These are phyloP conservation scores for Ceratocystis lukuohia DNA, from an alignment of 2,329 filamentous ascomycete genomes.

Conservation along the genomic window DNA sequence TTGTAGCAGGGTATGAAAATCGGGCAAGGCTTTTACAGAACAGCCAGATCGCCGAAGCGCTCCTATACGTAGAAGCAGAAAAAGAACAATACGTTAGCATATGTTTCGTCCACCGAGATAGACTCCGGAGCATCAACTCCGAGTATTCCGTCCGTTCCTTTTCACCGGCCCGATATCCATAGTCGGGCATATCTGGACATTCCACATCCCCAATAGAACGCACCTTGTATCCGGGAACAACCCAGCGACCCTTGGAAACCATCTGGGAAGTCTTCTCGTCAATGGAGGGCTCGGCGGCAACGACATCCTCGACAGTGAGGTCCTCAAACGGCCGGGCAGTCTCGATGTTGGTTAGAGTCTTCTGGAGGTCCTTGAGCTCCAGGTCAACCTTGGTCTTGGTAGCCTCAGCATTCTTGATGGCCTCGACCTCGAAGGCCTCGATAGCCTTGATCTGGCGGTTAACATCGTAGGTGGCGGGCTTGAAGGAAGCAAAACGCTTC, in stretches of 20 bases:
- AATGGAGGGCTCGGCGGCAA: constrained; percentile 85
- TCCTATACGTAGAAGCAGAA: constrained; percentile 46
- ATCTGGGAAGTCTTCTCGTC: constrained; percentile 92
- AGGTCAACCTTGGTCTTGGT: constrained; percentile 94
- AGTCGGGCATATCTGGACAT: neutral
- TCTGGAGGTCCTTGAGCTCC: constrained; percentile 85
- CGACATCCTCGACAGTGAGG: constrained; percentile 94
- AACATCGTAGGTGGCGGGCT: constrained; percentile 87
- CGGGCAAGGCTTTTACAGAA: constrained; percentile 54
- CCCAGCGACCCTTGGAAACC: constrained; percentile 96
- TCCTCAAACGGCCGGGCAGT: constrained; percentile 90
- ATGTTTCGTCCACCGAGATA: neutral
- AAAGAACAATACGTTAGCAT: neutral
- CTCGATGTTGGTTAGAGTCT: constrained; percentile 96
- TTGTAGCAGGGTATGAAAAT: neutral
- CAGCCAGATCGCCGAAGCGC: constrained; percentile 94
- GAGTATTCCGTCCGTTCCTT: neutral
- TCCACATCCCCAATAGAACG: constrained; percentile 25
- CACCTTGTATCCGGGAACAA: constrained; percentile 98
- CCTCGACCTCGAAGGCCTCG: constrained; percentile 93
- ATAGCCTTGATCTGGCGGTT: constrained; percentile 92
- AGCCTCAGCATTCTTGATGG: constrained; percentile 88
- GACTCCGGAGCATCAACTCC: neutral
- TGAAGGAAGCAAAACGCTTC: constrained; percentile 83
- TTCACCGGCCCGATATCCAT: neutral